Evolutionary conservation across 2,329 filamentous ascomycete species (phyloP).

Genomic region (Aureobasidium musti): DNA sequence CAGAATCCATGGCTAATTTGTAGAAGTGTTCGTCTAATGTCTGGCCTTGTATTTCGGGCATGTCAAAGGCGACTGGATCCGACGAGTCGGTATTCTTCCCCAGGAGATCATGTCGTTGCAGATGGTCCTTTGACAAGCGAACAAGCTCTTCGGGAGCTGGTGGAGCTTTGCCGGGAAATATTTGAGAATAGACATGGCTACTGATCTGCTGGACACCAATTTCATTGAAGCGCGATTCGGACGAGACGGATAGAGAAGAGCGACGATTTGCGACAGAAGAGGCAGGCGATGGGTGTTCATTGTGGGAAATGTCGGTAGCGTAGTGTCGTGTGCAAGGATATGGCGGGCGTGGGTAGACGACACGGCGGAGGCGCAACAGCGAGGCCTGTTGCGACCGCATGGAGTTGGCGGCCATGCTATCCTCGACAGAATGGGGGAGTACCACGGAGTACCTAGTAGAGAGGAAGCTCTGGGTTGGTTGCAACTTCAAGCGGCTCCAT

Average conservation of each 20-base stretch:
- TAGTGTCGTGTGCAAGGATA: constrained; percentile 35
- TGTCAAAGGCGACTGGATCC: constrained; percentile 77
- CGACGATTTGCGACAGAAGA: constrained; percentile 22
- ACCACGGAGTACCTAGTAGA: no score
- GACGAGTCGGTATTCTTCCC: constrained; percentile 83
- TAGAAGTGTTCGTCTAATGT: constrained; percentile 94
- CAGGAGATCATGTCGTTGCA: constrained; percentile 79
- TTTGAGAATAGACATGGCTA: constrained; percentile 74
- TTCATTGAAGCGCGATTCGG: constrained; percentile 76
- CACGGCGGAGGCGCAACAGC: constrained; percentile 37
- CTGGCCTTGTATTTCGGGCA: constrained; percentile 75
- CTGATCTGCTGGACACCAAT: constrained; percentile 95
- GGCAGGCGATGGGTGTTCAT: constrained; percentile 27
- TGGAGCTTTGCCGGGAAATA: constrained; percentile 66
- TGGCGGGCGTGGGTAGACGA: constrained; percentile 22
- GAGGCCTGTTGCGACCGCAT: constrained; percentile 44
- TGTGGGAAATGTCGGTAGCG: constrained; percentile 31
- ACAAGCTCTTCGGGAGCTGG: constrained; percentile 66
- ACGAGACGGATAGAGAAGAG: constrained; percentile 43
- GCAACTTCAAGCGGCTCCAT: constrained; percentile 18
- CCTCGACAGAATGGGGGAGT: background rate
- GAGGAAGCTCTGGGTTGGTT: background rate
- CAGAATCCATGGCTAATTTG: constrained; percentile 80
- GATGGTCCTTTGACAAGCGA: constrained; percentile 76
- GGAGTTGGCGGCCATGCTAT: constrained; percentile 11